Evolutionary conservation across 2,329 filamentous ascomycete species (phyloP).

Genomic region (Phialophora expanda): DNA sequence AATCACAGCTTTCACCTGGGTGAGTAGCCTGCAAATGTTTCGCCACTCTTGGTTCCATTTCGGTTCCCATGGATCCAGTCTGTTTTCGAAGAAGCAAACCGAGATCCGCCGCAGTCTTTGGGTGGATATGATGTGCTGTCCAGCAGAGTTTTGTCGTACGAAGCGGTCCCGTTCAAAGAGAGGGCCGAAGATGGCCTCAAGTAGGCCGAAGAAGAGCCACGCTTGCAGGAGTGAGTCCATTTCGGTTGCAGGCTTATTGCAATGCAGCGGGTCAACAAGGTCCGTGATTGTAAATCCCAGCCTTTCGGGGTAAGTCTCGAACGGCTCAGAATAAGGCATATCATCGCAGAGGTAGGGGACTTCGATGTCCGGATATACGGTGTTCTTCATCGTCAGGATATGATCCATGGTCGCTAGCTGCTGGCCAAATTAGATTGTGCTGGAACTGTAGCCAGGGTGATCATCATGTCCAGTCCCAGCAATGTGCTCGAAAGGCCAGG

Average conservation of each 20-base stretch:
- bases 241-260: background rate
- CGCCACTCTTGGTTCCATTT: constrained; percentile 3
- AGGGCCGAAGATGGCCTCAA: background rate
- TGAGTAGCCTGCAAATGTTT: background rate
- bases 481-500: background rate
- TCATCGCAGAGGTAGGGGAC: constrained; percentile 6
- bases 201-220: constrained; percentile 4
- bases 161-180: background rate
- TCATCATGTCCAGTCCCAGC: background rate
- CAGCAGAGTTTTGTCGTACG: background rate
- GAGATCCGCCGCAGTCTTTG: constrained; percentile 1
- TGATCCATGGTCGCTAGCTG: background rate
- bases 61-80: background rate
- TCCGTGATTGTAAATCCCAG: background rate
- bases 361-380: background rate
- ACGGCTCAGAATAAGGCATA: constrained; percentile 1
- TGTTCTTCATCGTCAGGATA: background rate
- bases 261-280: background rate
- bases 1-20: background rate
- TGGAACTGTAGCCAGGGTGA: background rate
- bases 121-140: background rate
- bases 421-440: background rate
- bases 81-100: background rate
- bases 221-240: background rate
- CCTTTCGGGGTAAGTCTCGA: background rate